phyloP scores from a whole-genome alignment of 2,329 filamentous ascomycete species.

The Xylaria sp. region DNA sequence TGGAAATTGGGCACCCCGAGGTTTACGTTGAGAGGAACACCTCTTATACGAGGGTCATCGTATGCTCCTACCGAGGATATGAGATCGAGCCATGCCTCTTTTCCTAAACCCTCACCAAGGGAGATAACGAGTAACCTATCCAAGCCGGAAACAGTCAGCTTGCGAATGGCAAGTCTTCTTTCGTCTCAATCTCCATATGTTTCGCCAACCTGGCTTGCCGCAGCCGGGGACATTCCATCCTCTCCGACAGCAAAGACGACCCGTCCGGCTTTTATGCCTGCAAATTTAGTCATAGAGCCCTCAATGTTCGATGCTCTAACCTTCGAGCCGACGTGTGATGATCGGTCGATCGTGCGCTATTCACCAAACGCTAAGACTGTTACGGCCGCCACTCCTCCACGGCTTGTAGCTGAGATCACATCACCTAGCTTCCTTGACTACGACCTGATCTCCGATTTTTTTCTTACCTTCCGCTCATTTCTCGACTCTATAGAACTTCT shows the following conservation, averaged over 20 bases:
- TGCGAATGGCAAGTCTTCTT: constrained; percentile 54
- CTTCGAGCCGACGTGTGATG: constrained; percentile 80
- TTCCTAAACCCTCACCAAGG: constrained; percentile 53
- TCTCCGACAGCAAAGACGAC: constrained; percentile 55
- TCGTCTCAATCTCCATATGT: constrained; percentile 52
- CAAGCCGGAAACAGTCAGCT: constrained; percentile 46
- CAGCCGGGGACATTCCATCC: constrained; percentile 41
- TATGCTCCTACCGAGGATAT: constrained; percentile 81
- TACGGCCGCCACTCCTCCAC: constrained; percentile 87
- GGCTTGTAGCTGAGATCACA: constrained; percentile 94
- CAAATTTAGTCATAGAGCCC: constrained; percentile 69
- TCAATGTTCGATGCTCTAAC: constrained; percentile 86
- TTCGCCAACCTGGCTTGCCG: constrained; percentile 41
- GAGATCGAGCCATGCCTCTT: constrained; percentile 70
- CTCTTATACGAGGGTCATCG: constrained; percentile 82
- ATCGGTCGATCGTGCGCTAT: constrained; percentile 85
- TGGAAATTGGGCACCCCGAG: constrained; percentile 85
- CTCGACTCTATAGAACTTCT: constrained; percentile 81
- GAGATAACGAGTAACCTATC: constrained; percentile 48
- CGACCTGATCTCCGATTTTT: constrained; percentile 96
- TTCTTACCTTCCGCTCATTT: constrained; percentile 92
- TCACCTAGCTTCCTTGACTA: constrained; percentile 97
- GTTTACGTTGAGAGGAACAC: constrained; percentile 81
- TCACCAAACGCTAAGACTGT: constrained; percentile 77
- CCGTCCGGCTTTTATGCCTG: constrained; percentile 62